Percentiles rank a stretch among this genome's conserved stretches.
phyloP scores from a whole-genome alignment of 2,329 filamentous ascomycete genomes.

The Fusarium sp. region DNA sequence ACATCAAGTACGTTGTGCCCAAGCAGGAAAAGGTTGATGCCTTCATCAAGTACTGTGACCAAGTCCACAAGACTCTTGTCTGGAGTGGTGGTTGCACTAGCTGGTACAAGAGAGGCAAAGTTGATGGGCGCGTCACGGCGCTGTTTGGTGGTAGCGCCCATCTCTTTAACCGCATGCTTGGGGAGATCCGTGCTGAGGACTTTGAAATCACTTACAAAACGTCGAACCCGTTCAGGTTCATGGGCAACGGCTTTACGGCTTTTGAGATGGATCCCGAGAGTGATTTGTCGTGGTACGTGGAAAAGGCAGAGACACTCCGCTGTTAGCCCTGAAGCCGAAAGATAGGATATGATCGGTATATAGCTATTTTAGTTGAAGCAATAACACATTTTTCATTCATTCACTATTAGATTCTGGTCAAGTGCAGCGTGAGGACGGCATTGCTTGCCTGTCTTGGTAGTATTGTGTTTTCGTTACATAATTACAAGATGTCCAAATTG shows the following conservation, averaged over 20 bases:
- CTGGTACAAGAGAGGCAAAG: conserved; percentile 36
- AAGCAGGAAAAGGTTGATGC: conserved; percentile 41
- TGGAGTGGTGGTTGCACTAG: conserved; percentile 40
- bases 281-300: conserved; percentile 39
- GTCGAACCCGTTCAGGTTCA: conserved; percentile 35
- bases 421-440: not conserved
- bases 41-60: conserved; percentile 37
- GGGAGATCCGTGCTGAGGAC: conserved; percentile 38
- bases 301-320: conserved; percentile 33
- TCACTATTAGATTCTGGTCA: not conserved
- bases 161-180: conserved; percentile 37
- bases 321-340: not conserved
- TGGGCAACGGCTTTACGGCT: conserved; percentile 38
- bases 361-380: no score
- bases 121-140: conserved; percentile 36
- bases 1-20: conserved; percentile 37
- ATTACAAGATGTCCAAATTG: conserved; percentile 15
- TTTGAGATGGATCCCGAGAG: conserved; percentile 42
- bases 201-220: conserved; percentile 39
- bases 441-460: no score
- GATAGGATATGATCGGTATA: not conserved
- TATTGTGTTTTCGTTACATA: not conserved
- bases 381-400: no score
- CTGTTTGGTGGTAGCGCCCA: conserved; percentile 41
- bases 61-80: conserved; percentile 39